Base-by-base conservation (phyloP, 805 yeast genomes). In the Priceomyces castillae region DNA sequence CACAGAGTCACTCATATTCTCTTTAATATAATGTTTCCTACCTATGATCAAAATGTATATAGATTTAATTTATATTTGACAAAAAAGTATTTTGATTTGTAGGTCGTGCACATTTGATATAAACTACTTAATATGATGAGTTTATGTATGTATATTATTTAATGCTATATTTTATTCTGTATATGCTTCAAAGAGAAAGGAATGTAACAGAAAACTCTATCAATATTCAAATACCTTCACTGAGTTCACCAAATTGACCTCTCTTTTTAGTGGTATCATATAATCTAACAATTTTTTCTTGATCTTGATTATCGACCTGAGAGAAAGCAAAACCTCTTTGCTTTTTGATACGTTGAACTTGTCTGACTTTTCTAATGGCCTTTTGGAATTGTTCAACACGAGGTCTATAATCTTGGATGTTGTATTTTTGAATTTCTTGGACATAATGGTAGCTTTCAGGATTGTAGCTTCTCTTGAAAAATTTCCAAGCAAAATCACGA, bases 281-380 rank as follows among this genome's bases (percentile, higher is more conserved):
- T 72, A 95, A 88, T 56, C 98, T 78, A 39, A 94, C 84, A 47
- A 94, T 79, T 58, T 83, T 82, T 52, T 90, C 97, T 67, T 90
- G 97, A 30, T 95, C 95, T 61, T 87, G 96, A 43, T 68, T 68
- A 50, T 89, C 96, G 37, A 86, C 90, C 64, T 94, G 98, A 5
- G 97, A 90, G 57, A 94, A 94, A 1, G 99, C 99, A 73, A 88
- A 94, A 4, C 99, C 99, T 67, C 98, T 82, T 67, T 94, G 99
- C 59, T 94, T 94, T 62, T 95, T 86, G 87, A 94, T 92, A 64
- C 99, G 79, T 64, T 92, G 96, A 30, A 94, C 98, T 65, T 95
- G 99, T 65, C 99, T 84, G 18, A 94, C 98, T 60, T 90, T 94
- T 59, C 98, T 78, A 44, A 94, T 94, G 4, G 98, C 97, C 62